Percentiles rank a stretch among this genome's conserved stretches.
phyloP scores from a whole-genome alignment of 345 rosid species.

The Salix suchowensis region DNA sequence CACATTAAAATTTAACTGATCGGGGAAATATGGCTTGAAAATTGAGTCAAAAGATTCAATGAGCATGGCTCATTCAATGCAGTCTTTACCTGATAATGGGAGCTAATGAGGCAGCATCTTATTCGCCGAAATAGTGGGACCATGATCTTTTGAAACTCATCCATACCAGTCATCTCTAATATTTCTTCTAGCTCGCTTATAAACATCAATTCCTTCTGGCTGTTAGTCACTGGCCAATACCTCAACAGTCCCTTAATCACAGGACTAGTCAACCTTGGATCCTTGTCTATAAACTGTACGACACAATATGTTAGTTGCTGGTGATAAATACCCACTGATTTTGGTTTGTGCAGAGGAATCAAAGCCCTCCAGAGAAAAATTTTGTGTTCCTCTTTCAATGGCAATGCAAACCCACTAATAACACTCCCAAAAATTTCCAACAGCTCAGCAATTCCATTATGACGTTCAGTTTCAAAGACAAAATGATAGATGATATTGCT shows the following conservation, averaged over 20 bases:
- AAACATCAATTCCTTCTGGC: constrained; percentile 86
- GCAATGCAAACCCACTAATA: constrained; percentile 74
- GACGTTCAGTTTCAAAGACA: constrained; percentile 67
- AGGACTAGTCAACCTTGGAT: constrained; percentile 48
- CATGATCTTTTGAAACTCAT: constrained; percentile 61
- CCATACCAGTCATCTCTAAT: constrained; percentile 55
- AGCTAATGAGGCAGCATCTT: constrained; percentile 64
- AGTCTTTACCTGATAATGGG: constrained; percentile 62
- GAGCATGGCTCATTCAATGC: background rate
- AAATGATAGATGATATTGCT: constrained; percentile 65
- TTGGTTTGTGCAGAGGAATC: constrained; percentile 76
- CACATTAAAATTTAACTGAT: background rate
- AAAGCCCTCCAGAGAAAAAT: constrained; percentile 54
- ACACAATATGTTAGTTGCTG: constrained; percentile 71
- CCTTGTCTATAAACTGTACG: constrained; percentile 69
- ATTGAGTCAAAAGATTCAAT: background rate
- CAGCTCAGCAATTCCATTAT: constrained; percentile 69
- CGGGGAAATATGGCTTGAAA: background rate
- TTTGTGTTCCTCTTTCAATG: constrained; percentile 74
- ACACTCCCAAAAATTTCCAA: constrained; percentile 79
- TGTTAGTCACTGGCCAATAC: constrained; percentile 77
- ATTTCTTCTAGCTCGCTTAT: constrained; percentile 79
- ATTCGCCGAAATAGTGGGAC: constrained; percentile 59
- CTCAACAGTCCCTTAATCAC: constrained; percentile 64
- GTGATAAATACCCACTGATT: constrained; percentile 63